Evolutionary conservation across 768 basidiomycete species (phyloP), one percentile per base, ranked within the genome.

Genomic region (Cantharellus cinnabarinus): DNA sequence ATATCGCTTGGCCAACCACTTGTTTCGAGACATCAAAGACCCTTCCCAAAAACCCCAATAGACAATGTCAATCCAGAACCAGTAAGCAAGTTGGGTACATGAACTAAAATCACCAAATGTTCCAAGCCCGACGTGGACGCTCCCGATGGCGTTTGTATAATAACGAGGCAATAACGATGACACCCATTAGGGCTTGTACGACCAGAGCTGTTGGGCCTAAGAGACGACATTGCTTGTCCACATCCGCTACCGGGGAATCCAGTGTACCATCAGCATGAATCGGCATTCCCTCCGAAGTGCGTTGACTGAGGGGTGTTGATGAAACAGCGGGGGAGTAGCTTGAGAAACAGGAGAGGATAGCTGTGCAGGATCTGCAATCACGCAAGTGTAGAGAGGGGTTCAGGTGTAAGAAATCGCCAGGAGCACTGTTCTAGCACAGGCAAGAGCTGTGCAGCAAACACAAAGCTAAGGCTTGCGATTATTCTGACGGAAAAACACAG

Each of bases 11-110:
- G 52, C 88, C 94, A 10, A 85, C 76, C 58, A 95, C 72, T 73
- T 97, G 93, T 69, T 95, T 95, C 2, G 82, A 83, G 3, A 95
- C 85, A 65, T 95, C 91, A 68, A 87, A 90, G n/a, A 85, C 67
- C 89, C 87, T 89, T 39, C 51, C 15, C 55, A 50, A 42, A 51
- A 44, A 41, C 20, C 41, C 56, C 2, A 14, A 56, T 58, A 38
- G 34, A 41, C n/a, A 5, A 29, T 48, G 40, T 10, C 38, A 52
- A 57, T 41, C 42, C 10, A 48, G 53, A 55, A n/a, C 41, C 34
- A 15, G 37, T 10, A 20, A 44, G 55, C 48, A 35, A 4, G 5
- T 41, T 54, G 5, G 5, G 4, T 5, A 57, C 42, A 35, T 20
- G 40, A 2, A 52, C 41, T 56, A 41, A 60, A 63, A 79, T 60